Evolutionary conservation across 2,329 filamentous ascomycete genomes (phyloP).

Genomic region (Arthrobotrys sinensis): DNA sequence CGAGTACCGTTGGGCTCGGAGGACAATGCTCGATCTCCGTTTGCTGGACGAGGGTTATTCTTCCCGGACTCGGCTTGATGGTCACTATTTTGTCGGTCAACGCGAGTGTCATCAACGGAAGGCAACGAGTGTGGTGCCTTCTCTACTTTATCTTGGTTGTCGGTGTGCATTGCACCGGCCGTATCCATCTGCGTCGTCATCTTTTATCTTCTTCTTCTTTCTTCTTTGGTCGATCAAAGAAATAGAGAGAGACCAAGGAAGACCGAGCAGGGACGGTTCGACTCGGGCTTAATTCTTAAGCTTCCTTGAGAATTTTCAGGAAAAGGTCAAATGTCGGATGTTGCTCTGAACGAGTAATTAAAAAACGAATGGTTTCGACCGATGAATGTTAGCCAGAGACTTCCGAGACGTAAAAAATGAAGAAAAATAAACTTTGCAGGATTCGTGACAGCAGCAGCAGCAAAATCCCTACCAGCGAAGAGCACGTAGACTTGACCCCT

Average conservation of each 20-base stretch:
- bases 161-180: slow-evolving; percentile 51
- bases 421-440: slow-evolving; percentile 35
- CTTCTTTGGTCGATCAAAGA: neutral
- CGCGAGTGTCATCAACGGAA: slow-evolving; percentile 65
- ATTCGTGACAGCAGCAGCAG: slow-evolving; percentile 46
- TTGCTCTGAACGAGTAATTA: slow-evolving; percentile 34
- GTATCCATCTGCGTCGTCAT: slow-evolving; percentile 54
- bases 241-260: slow-evolving; percentile 7
- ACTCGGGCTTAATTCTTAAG: slow-evolving; percentile 15
- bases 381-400: slow-evolving; percentile 49
- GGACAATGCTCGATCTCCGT: slow-evolving; percentile 33
- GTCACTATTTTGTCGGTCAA: slow-evolving; percentile 65
- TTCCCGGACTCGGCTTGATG: slow-evolving; percentile 35
- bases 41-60: slow-evolving; percentile 24
- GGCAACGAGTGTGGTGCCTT: slow-evolving; percentile 66
- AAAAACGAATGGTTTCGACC: neutral
- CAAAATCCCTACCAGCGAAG: slow-evolving; percentile 58
- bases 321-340: slow-evolving; percentile 31
- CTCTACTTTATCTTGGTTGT: slow-evolving; percentile 64
- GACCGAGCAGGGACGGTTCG: slow-evolving; percentile 11
- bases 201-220: slow-evolving; percentile 21
- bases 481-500: slow-evolving; percentile 55
- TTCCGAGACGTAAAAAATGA: slow-evolving; percentile 33
- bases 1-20: slow-evolving; percentile 46
- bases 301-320: slow-evolving; percentile 9